phyloP scores from a whole-genome alignment of 2,329 filamentous ascomycete species.

The Aspergillus texensis region DNA sequence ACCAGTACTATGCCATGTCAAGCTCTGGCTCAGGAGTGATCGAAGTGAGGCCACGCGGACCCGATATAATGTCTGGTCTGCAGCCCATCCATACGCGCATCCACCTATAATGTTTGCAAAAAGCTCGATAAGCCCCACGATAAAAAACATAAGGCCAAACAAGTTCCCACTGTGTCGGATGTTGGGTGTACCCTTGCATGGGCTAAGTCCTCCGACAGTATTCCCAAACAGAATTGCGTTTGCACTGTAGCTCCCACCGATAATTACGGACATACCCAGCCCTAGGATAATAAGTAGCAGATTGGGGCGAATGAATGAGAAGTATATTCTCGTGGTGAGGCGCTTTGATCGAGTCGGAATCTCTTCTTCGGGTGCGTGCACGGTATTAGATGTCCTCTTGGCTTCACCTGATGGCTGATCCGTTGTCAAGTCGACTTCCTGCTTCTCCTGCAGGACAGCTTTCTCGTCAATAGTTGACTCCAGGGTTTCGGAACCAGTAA shows the following conservation, averaged over 20 bases:
- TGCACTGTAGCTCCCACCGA: slow-evolving; percentile 59
- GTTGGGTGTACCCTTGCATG: slow-evolving; percentile 51
- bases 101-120: slow-evolving; percentile 62
- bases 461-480: too few species aligned
- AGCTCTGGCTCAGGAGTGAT: slow-evolving; percentile 64
- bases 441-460: too few species aligned
- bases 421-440: too few species aligned
- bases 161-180: slow-evolving; percentile 55
- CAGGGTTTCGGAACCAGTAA: too few species aligned
- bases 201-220: slow-evolving; percentile 57
- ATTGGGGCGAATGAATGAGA: slow-evolving; percentile 47
- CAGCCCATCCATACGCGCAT: slow-evolving; percentile 58
- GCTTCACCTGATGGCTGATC: too few species aligned
- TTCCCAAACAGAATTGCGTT: slow-evolving; percentile 63
- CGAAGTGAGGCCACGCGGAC: slow-evolving; percentile 65
- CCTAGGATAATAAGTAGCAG: slow-evolving; percentile 50
- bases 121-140: slow-evolving; percentile 60
- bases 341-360: background rate
- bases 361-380: background rate
- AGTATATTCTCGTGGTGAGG: slow-evolving; percentile 14
- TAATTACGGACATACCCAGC: slow-evolving; percentile 55
- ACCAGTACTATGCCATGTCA: slow-evolving; percentile 70
- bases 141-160: slow-evolving; percentile 61
- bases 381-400: too few species aligned
- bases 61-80: slow-evolving; percentile 65